A percentile compares a stretch with the other conserved stretches of the same genome.
Evolutionary conservation across 2,329 filamentous ascomycete species (phyloP).

Genomic region (Beauveria brongniartii): DNA sequence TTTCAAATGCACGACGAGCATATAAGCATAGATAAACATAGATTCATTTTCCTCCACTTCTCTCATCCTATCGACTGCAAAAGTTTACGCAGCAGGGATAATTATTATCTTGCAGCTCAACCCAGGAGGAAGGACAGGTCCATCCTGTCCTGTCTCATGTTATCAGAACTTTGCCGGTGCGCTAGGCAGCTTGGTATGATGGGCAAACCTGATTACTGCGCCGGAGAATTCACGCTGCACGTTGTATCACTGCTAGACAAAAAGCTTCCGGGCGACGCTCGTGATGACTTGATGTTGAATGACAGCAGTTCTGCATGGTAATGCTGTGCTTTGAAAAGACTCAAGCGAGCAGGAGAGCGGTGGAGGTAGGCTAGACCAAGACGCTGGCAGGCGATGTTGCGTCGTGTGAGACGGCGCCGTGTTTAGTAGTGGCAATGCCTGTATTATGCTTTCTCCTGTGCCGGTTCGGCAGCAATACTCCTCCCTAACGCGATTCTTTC

Average conservation of each 20-base stretch:
- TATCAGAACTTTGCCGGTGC: no score
- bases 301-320: neutral
- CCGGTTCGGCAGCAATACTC: no score
- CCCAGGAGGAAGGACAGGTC: no score
- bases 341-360: neutral
- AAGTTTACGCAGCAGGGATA: no score
- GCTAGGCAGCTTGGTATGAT: no score
- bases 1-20: neutral
- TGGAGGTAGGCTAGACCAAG: neutral
- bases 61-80: no score
- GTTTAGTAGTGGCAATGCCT: no score
- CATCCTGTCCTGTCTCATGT: no score
- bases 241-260: neutral
- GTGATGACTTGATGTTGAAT: neutral
- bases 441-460: no score
- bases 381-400: neutral
- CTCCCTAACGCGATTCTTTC: constrained; percentile 13
- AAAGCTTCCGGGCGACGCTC: neutral
- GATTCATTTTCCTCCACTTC: neutral
- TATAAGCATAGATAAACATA: neutral
- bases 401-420: no score
- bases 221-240: neutral
- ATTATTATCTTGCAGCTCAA: neutral
- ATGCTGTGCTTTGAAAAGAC: neutral
- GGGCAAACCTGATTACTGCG: no score